Percentiles rank a stretch among this genome's conserved stretches.
Evolutionary conservation across 208 protist species (phyloP).

Genomic region (Trypanosoma cruzi): DNA sequence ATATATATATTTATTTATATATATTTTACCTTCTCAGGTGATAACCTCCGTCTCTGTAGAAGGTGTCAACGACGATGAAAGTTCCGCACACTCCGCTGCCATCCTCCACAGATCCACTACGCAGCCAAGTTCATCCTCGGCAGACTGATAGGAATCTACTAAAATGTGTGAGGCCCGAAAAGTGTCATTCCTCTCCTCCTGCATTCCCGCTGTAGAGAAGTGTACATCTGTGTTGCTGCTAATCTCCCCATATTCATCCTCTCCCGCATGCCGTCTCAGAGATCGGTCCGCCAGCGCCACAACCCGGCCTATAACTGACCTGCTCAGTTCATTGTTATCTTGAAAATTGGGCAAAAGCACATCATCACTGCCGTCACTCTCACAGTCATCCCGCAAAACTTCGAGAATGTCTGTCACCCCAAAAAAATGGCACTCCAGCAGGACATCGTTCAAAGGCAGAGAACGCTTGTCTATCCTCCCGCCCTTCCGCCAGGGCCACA

Average conservation of each 20-base stretch:
- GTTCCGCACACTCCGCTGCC: constrained; percentile 10
- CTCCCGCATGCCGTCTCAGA: not conserved
- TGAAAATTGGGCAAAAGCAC: not conserved
- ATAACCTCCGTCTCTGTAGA: constrained; percentile 18
- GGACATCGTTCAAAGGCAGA: not conserved
- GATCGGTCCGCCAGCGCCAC: constrained; percentile 10
- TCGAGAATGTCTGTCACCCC: not conserved
- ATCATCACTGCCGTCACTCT: not conserved
- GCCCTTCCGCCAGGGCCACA: no score
- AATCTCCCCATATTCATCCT: not conserved
- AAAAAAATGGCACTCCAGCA: constrained; percentile 6
- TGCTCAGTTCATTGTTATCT: not conserved
- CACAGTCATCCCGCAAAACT: constrained; percentile 1
- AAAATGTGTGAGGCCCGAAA: not conserved
- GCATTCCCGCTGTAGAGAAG: not conserved
- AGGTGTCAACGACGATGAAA: constrained; percentile 3
- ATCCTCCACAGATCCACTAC: constrained; percentile 10
- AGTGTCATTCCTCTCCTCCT: not conserved
- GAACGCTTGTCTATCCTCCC: not conserved
- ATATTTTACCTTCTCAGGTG: constrained; percentile 2
- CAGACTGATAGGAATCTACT: constrained; percentile 3
- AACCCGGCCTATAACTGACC: not conserved
- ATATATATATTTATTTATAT: no score
- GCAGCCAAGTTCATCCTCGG: constrained; percentile 16
- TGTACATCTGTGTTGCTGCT: not conserved